Evolutionary conservation across 208 protist genomes (phyloP).

Genomic region (Balamuthia mandrillaris): DNA sequence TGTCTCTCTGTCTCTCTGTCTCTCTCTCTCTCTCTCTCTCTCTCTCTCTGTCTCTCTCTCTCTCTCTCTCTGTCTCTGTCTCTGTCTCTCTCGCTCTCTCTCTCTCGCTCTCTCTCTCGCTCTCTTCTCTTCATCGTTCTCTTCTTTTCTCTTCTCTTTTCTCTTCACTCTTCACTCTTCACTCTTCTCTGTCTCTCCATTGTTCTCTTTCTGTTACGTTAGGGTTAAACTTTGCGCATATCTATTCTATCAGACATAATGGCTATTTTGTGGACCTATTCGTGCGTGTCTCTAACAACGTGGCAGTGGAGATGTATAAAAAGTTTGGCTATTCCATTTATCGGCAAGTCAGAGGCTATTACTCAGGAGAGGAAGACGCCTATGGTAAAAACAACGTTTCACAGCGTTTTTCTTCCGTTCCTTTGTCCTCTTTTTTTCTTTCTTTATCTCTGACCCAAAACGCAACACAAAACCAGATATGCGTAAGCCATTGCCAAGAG

Average conservation of each 20-base stretch:
- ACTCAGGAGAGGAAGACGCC: conserved; percentile 80
- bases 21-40: no score
- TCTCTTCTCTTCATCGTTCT: no score
- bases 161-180: no score
- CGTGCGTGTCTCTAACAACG: conserved; percentile 92
- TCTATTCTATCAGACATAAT: conserved; percentile 85
- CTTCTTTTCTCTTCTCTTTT: no score
- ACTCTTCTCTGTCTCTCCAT: no score
- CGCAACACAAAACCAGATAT: conserved; percentile 81
- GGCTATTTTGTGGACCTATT: conserved; percentile 99
- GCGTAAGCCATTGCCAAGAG: conserved; percentile 90
- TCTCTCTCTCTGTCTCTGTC: no score
- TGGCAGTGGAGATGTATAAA: conserved; percentile 96
- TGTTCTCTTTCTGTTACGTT: no score
- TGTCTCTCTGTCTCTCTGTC: no score
- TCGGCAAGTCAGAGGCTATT: conserved; percentile 82
- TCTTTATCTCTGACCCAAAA: neutral
- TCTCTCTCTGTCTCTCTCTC: no score
- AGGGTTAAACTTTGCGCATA: no score
- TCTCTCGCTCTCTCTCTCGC: no score
- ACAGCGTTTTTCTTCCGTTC: neutral
- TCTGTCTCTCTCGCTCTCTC: no score
- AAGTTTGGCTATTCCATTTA: conserved; percentile 96
- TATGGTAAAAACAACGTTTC: conserved; percentile 55
- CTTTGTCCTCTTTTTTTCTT: neutral